Evolutionary conservation across 2,329 filamentous ascomycete genomes (phyloP).

Genomic region (Venturia carpophila): DNA sequence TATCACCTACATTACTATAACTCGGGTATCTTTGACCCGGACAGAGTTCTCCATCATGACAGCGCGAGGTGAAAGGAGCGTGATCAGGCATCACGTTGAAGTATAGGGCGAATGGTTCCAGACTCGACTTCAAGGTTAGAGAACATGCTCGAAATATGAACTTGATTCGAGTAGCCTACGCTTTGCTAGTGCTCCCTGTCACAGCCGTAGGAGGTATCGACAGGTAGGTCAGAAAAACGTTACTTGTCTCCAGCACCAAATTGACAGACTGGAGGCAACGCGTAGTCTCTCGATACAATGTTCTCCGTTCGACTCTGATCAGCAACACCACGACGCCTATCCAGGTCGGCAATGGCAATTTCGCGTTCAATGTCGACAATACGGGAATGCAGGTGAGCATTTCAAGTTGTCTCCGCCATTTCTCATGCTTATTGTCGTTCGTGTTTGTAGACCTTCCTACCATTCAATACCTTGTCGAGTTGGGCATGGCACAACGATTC

Average conservation of each 20-base stretch:
- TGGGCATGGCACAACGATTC: neutral
- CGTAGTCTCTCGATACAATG: neutral
- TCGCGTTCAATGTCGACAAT: neutral
- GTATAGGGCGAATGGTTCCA: neutral
- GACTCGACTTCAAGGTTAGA: neutral
- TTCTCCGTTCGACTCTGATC: neutral
- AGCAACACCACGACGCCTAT: neutral
- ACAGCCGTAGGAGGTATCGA: neutral
- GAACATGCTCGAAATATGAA: neutral
- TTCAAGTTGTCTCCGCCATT: neutral
- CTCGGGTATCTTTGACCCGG: neutral
- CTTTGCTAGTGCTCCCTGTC: neutral
- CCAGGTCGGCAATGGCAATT: neutral
- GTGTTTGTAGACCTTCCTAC: neutral
- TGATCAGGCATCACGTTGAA: neutral
- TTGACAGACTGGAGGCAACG: neutral
- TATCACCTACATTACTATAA: no score
- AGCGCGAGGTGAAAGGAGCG: neutral
- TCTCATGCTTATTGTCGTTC: neutral
- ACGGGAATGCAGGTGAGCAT: neutral
- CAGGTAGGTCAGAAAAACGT: neutral
- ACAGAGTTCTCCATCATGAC: neutral
- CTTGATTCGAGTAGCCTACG: neutral
- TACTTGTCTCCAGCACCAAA: neutral
- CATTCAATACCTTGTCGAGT: neutral